Conservation (phyloP, 345 rosid species). For the Ceriops zippeliana region DNA sequence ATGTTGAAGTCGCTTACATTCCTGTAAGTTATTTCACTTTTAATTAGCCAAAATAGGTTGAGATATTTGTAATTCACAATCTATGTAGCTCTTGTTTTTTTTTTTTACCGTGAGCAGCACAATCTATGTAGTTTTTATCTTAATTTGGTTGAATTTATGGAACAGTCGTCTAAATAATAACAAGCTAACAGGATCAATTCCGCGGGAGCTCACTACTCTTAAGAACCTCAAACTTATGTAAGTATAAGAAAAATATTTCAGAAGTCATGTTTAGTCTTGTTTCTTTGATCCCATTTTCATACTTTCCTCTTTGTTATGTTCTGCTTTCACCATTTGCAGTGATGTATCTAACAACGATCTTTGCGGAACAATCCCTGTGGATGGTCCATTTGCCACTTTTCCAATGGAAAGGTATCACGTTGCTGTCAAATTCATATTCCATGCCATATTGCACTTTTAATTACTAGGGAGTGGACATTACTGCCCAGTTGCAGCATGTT, state of each 20-base stretch:
- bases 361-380: conserved; percentile 70
- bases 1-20: conserved; percentile 60
- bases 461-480: too few species aligned
- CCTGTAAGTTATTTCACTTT: conserved; percentile 42
- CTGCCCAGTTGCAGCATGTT: too few species aligned
- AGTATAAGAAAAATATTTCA: conserved; percentile 26
- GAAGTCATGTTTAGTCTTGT: neutral
- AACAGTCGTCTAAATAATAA: conserved; percentile 62
- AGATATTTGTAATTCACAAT: neutral
- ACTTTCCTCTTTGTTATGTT: neutral
- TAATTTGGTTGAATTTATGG: conserved; percentile 14
- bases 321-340: conserved; percentile 31
- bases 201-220: conserved; percentile 55
- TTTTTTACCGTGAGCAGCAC: too few species aligned
- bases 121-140: neutral
- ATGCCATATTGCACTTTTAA: neutral
- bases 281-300: neutral
- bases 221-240: conserved; percentile 58
- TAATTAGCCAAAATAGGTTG: neutral
- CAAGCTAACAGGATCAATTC: conserved; percentile 59
- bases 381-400: conserved; percentile 60
- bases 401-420: conserved; percentile 47
- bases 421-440: neutral
- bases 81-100: too few species aligned
- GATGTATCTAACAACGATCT: conserved; percentile 66